phyloP scores from a whole-genome alignment of 352 stramenopile genomes.

The Globisporangium solare region DNA sequence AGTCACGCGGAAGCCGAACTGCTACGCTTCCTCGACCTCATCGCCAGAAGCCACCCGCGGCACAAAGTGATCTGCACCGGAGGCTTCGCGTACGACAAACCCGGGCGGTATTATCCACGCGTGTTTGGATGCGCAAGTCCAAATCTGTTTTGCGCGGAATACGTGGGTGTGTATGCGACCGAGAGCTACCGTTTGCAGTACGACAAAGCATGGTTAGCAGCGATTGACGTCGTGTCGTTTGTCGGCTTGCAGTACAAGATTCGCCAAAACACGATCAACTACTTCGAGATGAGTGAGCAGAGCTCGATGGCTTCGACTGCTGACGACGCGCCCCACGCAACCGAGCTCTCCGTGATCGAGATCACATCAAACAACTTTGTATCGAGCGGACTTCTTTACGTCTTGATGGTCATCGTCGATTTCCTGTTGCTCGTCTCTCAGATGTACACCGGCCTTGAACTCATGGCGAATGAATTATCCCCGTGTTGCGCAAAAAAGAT shows the following conservation, averaged over 20 bases:
- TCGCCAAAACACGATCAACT: slow-evolving; percentile 18
- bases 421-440: slow-evolving; percentile 16
- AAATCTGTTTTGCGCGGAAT: slow-evolving; percentile 17
- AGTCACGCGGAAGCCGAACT: slow-evolving; percentile 15
- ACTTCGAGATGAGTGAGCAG: slow-evolving; percentile 12
- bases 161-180: slow-evolving; percentile 14
- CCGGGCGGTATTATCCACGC: slow-evolving; percentile 8
- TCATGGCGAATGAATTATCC: slow-evolving; percentile 15
- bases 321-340: background rate
- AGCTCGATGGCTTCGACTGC: background rate
- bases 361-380: slow-evolving; percentile 20
- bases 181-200: slow-evolving; percentile 8
- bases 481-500: slow-evolving; percentile 15
- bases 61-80: slow-evolving; percentile 15
- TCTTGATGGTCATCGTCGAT: slow-evolving; percentile 21
- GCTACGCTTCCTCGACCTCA: slow-evolving; percentile 19
- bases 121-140: slow-evolving; percentile 23
- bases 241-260: slow-evolving; percentile 15
- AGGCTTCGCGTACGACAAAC: slow-evolving; percentile 14
- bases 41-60: slow-evolving; percentile 14
- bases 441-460: slow-evolving; percentile 18
- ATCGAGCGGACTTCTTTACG: slow-evolving; percentile 19
- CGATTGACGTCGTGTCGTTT: slow-evolving; percentile 16
- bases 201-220: slow-evolving; percentile 16
- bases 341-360: slow-evolving; percentile 5